phyloP scores from a whole-genome alignment of 2,329 filamentous ascomycete species.

The Epichloe baconii region DNA sequence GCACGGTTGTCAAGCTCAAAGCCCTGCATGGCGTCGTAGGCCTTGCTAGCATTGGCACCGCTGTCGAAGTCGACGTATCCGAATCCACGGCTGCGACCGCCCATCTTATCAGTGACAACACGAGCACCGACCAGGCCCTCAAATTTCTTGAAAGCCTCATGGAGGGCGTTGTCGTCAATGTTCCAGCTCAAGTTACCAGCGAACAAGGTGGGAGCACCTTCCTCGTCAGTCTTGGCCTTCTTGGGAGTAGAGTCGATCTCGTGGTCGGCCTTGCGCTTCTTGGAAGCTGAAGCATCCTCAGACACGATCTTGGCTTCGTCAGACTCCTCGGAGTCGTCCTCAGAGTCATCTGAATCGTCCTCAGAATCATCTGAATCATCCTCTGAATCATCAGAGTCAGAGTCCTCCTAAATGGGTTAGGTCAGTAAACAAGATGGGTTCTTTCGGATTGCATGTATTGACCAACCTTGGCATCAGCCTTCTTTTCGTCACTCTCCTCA shows the following conservation, averaged over 20 bases:
- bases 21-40: constrained; percentile 62
- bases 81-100: constrained; percentile 78
- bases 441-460: neutral
- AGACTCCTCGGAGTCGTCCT: constrained; percentile 22
- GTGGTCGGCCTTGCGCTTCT: constrained; percentile 37
- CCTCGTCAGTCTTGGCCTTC: constrained; percentile 51
- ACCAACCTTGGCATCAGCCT: constrained; percentile 18
- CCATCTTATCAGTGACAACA: constrained; percentile 71
- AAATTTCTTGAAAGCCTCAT: constrained; percentile 68
- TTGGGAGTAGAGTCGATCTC: constrained; percentile 41
- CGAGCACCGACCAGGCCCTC: constrained; percentile 60
- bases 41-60: constrained; percentile 54
- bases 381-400: constrained; percentile 16
- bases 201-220: constrained; percentile 55
- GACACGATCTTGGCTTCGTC: constrained; percentile 20
- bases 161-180: constrained; percentile 71
- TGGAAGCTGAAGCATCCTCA: constrained; percentile 27
- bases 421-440: neutral
- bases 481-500: constrained; percentile 12
- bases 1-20: constrained; percentile 60
- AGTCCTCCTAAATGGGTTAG: neutral
- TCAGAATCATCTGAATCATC: constrained; percentile 22
- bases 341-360: constrained; percentile 20
- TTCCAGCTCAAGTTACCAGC: constrained; percentile 86
- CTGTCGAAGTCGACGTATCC: constrained; percentile 82